Conservation (phyloP, 148 eudicot genomes). For the Silene uniflora region DNA sequence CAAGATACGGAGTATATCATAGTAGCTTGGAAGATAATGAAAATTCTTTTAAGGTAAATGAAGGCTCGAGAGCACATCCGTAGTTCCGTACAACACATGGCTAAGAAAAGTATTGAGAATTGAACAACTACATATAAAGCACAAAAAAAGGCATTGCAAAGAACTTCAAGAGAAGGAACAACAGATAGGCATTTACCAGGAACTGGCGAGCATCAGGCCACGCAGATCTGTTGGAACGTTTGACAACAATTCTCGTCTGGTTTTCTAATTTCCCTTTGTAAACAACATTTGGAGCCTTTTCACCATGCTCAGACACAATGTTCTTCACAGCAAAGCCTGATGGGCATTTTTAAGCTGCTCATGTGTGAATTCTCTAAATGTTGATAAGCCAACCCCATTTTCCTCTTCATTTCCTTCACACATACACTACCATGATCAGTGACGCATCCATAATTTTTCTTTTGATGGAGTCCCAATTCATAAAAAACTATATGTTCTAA, state of each 20-base stretch:
- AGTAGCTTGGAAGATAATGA: no score
- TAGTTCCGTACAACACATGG: not conserved
- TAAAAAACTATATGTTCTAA: no score
- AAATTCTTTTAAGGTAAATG: no score
- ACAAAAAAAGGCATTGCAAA: not conserved
- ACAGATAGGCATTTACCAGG: constrained; percentile 34
- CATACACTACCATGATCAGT: constrained; percentile 11
- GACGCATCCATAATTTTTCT: no score
- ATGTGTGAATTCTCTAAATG: constrained; percentile 47
- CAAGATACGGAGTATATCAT: no score
- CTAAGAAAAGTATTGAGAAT: no score
- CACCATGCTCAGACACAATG: constrained; percentile 69
- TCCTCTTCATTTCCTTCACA: constrained; percentile 36
- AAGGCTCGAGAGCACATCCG: no score
- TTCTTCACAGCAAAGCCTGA: constrained; percentile 62
- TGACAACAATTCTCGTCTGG: constrained; percentile 56
- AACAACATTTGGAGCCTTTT: constrained; percentile 69
- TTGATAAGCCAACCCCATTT: constrained; percentile 31
- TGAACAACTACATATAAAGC: not conserved
- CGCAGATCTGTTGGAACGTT: constrained; percentile 58
- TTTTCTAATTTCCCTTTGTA: constrained; percentile 68
- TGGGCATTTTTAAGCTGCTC: constrained; percentile 66
- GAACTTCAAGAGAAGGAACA: not conserved
- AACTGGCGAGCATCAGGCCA: constrained; percentile 66
- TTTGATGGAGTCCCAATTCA: no score